Evolutionary conservation across 176 grass and related monocot genomes (phyloP).

Genomic region (Phyllostachys edulis): DNA sequence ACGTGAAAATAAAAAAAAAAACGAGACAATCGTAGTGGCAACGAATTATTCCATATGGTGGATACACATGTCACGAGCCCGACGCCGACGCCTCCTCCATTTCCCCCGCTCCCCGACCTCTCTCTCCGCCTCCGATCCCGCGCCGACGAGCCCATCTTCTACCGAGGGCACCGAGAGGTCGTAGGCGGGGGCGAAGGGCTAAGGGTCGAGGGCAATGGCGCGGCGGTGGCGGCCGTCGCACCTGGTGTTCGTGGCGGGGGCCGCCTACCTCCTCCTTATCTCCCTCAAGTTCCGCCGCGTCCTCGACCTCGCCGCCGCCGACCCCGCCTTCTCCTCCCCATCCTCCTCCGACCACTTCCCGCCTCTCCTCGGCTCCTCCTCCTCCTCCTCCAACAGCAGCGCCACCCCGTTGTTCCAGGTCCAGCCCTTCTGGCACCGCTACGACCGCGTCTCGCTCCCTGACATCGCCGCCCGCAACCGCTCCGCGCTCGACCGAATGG

Average conservation of each 20-base stretch:
- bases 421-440: slow-evolving; percentile 57
- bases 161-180: background rate
- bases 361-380: background rate
- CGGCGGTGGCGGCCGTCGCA: slow-evolving; percentile 73
- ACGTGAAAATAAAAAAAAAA: too few species aligned
- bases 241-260: slow-evolving; percentile 53
- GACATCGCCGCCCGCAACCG: slow-evolving; percentile 35
- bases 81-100: too few species aligned
- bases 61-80: too few species aligned
- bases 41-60: too few species aligned
- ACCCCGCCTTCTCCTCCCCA: slow-evolving; percentile 39
- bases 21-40: too few species aligned
- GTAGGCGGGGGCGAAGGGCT: background rate
- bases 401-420: slow-evolving; percentile 26
- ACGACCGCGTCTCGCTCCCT: slow-evolving; percentile 48
- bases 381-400: background rate
- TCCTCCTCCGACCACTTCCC: slow-evolving; percentile 45
- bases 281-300: slow-evolving; percentile 93
- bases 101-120: too few species aligned
- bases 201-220: slow-evolving; percentile 30
- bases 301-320: slow-evolving; percentile 62
- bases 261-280: slow-evolving; percentile 73
- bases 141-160: background rate
- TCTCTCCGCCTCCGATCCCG: too few species aligned
- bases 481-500: slow-evolving; percentile 66